Conservation (phyloP, 768 basidiomycete species). For the Lactarius deliciosus region DNA sequence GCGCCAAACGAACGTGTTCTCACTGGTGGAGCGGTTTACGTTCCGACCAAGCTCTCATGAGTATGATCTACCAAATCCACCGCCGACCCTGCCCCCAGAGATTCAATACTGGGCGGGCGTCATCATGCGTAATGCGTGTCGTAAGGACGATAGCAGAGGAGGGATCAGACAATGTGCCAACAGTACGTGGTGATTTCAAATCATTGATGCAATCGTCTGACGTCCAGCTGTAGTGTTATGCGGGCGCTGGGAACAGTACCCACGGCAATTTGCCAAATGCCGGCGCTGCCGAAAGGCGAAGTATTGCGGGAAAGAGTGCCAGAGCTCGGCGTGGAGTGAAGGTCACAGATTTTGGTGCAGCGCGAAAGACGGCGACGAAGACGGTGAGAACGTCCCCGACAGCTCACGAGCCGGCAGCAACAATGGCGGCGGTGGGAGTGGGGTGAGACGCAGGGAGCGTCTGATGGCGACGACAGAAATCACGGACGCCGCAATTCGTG, state of each 20-base stretch:
- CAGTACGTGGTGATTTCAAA: constrained; percentile 52
- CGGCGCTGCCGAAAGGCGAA: constrained; percentile 95
- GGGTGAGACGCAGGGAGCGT: constrained; percentile 21
- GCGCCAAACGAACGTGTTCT: constrained; percentile 89
- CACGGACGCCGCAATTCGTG: constrained; percentile 24
- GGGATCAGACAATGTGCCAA: constrained; percentile 98
- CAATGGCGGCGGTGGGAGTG: constrained; percentile 11
- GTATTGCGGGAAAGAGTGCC: constrained; percentile 97
- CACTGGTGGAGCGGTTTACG: constrained; percentile 94
- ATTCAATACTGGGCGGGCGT: constrained; percentile 99
- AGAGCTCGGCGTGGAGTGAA: constrained; percentile 94
- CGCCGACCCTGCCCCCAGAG: constrained; percentile 74
- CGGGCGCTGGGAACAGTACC: constrained; percentile 89
- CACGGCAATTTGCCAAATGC: constrained; percentile 97
- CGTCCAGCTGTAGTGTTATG: constrained; percentile 68
- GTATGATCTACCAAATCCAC: constrained; percentile 64
- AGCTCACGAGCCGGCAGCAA: not conserved
- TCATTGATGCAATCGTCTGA: not conserved
- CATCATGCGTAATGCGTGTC: constrained; percentile 99
- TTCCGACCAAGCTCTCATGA: constrained; percentile 88
- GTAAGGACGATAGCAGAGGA: constrained; percentile 91
- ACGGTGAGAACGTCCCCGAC: constrained; percentile 31
- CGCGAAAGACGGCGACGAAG: constrained; percentile 55
- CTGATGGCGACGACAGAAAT: constrained; percentile 29
- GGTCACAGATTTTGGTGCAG: constrained; percentile 96